phyloP scores from a whole-genome alignment of 352 stramenopile genomes.

The Pythium periplocum region DNA sequence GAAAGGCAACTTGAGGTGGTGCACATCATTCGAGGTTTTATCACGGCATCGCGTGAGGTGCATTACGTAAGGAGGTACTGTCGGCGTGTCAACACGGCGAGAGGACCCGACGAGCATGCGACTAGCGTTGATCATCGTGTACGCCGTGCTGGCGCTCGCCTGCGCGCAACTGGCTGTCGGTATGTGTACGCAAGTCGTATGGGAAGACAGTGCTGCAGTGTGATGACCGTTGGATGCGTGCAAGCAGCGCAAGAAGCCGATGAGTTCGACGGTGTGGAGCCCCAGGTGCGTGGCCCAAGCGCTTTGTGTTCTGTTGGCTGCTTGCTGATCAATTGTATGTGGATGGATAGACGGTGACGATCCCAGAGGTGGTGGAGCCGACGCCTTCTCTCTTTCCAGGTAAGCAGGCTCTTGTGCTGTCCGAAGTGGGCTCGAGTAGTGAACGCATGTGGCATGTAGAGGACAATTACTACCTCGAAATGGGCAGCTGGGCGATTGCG shows the following conservation, averaged over 20 bases:
- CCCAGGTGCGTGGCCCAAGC: conserved; percentile 9
- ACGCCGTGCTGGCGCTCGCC: conserved; percentile 18
- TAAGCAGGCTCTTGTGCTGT: too few species aligned
- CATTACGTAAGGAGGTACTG: too few species aligned
- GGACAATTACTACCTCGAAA: conserved; percentile 37
- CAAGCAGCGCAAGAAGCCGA: conserved; percentile 17
- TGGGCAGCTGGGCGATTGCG: conserved; percentile 33
- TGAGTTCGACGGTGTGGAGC: conserved; percentile 24
- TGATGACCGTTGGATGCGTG: background rate
- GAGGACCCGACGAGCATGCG: conserved; percentile 9
- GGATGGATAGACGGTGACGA: background rate
- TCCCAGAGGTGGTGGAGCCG: conserved; percentile 10
- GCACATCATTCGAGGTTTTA: too few species aligned
- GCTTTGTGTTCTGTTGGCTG: background rate
- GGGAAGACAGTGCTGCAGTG: too few species aligned
- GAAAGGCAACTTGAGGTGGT: too few species aligned
- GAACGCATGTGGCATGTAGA: conserved; percentile 1
- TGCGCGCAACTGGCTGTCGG: conserved; percentile 12
- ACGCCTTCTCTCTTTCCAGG: too few species aligned
- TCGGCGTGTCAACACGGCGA: too few species aligned
- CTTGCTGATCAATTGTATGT: background rate
- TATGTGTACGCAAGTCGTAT: conserved; percentile 1
- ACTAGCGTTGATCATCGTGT: conserved; percentile 13
- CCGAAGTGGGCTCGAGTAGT: too few species aligned
- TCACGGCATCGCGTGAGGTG: too few species aligned